Evolutionary conservation across 129 eudicot genomes (phyloP).

Genomic region (Dittrichia graveolens): DNA sequence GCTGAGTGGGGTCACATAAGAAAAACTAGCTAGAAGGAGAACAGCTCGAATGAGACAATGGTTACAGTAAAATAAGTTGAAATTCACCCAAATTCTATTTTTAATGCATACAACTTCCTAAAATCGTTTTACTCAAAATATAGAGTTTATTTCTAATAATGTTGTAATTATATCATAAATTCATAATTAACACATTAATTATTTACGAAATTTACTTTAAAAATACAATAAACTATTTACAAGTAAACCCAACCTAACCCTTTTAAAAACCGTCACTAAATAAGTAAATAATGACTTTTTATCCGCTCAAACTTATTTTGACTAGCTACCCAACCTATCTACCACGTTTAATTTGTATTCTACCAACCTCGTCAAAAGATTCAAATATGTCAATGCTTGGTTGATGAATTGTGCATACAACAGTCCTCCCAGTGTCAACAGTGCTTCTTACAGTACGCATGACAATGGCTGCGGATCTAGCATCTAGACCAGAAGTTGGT

Average conservation of each 20-base stretch:
- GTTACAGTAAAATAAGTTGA: too few species aligned
- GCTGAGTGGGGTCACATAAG: background rate
- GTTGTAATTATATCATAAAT: too few species aligned
- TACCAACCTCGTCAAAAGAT: conserved; percentile 29
- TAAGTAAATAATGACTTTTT: background rate
- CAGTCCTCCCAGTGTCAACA: conserved; percentile 31
- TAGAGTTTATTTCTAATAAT: background rate
- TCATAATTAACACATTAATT: background rate
- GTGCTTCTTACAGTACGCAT: conserved; percentile 35
- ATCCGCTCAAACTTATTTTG: background rate
- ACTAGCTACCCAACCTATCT: background rate
- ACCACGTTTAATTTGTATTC: background rate
- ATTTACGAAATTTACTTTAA: background rate
- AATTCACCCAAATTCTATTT: background rate
- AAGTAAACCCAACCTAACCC: background rate
- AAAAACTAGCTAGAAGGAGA: background rate
- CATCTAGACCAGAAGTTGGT: conserved; percentile 34
- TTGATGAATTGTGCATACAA: conserved; percentile 33
- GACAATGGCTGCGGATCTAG: conserved; percentile 33
- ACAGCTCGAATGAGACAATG: background rate
- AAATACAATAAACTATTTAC: background rate
- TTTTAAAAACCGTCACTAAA: background rate
- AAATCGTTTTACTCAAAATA: background rate
- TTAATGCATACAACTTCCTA: background rate
- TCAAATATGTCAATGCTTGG: conserved; percentile 38